Base-by-base conservation (phyloP, 352 stramenopile species). In the Phytophthora megakarya region DNA sequence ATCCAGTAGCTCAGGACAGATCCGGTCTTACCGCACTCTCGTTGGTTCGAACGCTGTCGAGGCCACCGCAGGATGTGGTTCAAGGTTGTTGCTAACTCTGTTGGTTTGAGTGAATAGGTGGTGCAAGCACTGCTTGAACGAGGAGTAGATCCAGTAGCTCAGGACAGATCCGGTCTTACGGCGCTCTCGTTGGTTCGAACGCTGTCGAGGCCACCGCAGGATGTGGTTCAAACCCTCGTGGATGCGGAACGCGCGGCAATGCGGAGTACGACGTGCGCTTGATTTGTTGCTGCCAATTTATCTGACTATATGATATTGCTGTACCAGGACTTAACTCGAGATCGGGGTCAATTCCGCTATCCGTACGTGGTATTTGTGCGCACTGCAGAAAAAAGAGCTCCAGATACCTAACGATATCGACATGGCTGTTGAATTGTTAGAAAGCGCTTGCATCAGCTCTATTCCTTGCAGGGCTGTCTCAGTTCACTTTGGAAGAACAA, bases 21-120 rank as follows among this genome's bases (percentile, higher is more conserved):
- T 76, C 84, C 1, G 86, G 84, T 19, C 57, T 92, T 16, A 90
- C 84, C 22, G 61, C 83, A 28, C 73, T 95, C 1, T 89, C 81
- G 19, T 55, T 88, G 10, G 75, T 92, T 45, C 78, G 82, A 6
- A 91, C 84, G 37, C 62, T 89, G 35, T 92, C 84, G 4, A 67
- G 78, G 15, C 80, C 84, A 5, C 77, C 73, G 5, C 75, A 48
- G 18, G 49, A 35, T 48, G 13, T 3, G 15, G 40, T 60, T 35
- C 10, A 12, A 16, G n/a, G n/a, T 11, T 30, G n/a, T 39, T 18
- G 35, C 37, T 65, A 71, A 0, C 21, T 32, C 1, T 37, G 46
- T 26, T 43, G 16, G 1, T 1, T 60, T 72, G 47, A 49, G 18
- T 12, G 52, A 25, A 23, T 33, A 80, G 72, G 73, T 92, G 8